Percentiles rank a stretch among this genome's conserved stretches.
Conservation (phyloP, 1,284 basidiomycete species). For the Cryptococcus jaspeensis region DNA sequence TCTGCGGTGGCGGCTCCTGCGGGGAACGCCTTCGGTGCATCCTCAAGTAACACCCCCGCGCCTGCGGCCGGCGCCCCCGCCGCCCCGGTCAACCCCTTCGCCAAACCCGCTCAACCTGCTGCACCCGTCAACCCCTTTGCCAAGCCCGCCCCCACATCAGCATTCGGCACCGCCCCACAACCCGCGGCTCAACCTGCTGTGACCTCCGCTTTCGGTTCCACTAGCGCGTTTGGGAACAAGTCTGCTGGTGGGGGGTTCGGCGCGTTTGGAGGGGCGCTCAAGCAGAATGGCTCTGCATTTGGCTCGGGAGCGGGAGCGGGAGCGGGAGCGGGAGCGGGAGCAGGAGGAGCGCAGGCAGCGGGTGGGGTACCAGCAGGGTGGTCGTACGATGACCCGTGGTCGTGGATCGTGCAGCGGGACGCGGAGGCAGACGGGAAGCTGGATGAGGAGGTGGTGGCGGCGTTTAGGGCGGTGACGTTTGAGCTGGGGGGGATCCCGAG, state of each 20-base stretch:
- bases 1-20: slow-evolving; percentile 5
- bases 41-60: background rate
- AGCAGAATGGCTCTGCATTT: slow-evolving; percentile 20
- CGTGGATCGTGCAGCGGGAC: slow-evolving; percentile 22
- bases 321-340: too few species aligned
- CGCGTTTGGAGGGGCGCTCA: background rate
- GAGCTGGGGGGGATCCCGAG: slow-evolving; percentile 73
- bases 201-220: slow-evolving; percentile 9
- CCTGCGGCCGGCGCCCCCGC: background rate
- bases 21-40: slow-evolving; percentile 6
- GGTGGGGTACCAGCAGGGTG: slow-evolving; percentile 52
- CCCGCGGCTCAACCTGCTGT: background rate
- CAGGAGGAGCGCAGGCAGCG: slow-evolving; percentile 4
- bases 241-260: background rate
- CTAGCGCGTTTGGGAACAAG: slow-evolving; percentile 4
- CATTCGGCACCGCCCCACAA: slow-evolving; percentile 21
- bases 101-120: slow-evolving; percentile 2
- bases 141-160: slow-evolving; percentile 17
- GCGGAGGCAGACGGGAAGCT: slow-evolving; percentile 3
- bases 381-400: slow-evolving; percentile 47
- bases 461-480: slow-evolving; percentile 64
- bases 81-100: slow-evolving; percentile 12
- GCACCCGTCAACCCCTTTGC: slow-evolving; percentile 12
- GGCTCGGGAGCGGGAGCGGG: slow-evolving; percentile 10
- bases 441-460: slow-evolving; percentile 55